Percentiles rank a stretch among this genome's conserved stretches.
Evolutionary conservation across 2,329 filamentous ascomycete genomes (phyloP).

Genomic region (Lasiodiplodia citricola): DNA sequence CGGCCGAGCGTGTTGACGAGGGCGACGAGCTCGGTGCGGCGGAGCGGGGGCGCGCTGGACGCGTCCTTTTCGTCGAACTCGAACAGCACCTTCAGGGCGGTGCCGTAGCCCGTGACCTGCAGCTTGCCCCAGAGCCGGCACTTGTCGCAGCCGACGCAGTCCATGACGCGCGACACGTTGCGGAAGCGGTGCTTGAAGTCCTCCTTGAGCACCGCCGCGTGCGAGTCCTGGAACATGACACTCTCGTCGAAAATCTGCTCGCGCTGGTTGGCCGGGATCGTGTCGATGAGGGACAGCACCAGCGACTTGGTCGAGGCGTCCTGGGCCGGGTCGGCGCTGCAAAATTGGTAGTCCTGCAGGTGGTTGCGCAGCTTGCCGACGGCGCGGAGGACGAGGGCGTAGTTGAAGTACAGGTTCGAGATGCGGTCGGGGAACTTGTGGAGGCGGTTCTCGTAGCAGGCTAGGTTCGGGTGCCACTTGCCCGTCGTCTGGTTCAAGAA

Average conservation of each 20-base stretch:
- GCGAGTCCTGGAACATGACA: conserved; percentile 82
- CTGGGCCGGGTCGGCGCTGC: conserved; percentile 80
- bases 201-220: conserved; percentile 79
- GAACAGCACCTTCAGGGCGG: conserved; percentile 93
- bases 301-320: conserved; percentile 81
- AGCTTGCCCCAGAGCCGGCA: conserved; percentile 98
- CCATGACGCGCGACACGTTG: conserved; percentile 96
- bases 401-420: conserved; percentile 99
- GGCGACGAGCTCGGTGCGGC: conserved; percentile 90
- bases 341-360: conserved; percentile 86
- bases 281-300: conserved; percentile 75
- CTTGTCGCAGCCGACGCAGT: conserved; percentile 98
- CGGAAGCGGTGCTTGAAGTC: conserved; percentile 97
- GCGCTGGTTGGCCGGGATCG: conserved; percentile 62
- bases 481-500: conserved; percentile 95
- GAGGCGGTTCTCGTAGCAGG: conserved; percentile 87
- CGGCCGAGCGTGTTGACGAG: conserved; percentile 93
- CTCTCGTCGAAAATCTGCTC: conserved; percentile 90
- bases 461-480: conserved; percentile 86
- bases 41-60: conserved; percentile 70
- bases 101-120: conserved; percentile 92
- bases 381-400: conserved; percentile 89
- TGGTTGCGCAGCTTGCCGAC: conserved; percentile 88
- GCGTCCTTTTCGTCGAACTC: conserved; percentile 76
- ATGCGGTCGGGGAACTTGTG: conserved; percentile 87